These are phyloP conservation scores for Penicillium daleae DNA, from an alignment of 495 filamentous ascomycete genomes.

Conservation along the genomic window DNA sequence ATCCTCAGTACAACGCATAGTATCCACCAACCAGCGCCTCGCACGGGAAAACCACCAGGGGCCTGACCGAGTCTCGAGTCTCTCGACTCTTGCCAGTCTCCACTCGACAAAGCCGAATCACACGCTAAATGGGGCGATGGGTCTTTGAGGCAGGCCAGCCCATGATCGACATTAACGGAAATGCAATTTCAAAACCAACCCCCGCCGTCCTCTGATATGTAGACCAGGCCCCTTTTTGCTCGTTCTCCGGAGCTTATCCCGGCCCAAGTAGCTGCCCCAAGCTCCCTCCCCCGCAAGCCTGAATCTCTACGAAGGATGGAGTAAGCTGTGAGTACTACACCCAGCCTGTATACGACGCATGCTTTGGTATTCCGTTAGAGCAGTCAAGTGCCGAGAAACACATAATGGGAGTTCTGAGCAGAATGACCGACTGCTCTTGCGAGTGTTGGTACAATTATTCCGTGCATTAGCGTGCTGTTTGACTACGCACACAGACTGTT, in stretches of 20 bases:
- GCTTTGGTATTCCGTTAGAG: not conserved
- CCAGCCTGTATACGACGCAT: not conserved
- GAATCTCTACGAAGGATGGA: not conserved
- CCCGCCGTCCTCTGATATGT: not conserved
- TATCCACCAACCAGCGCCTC: not conserved
- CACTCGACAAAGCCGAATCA: constrained; percentile 25
- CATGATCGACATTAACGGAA: constrained; percentile 18
- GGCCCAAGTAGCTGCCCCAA: not conserved
- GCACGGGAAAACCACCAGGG: not conserved
- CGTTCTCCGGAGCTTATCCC: not conserved
- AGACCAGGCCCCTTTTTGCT: not conserved
- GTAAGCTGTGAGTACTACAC: not conserved
- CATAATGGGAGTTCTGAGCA: too few relatives aligned
- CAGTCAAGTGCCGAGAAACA: not conserved
- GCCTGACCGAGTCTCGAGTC: constrained; percentile 19
- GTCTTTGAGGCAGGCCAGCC: constrained; percentile 17
- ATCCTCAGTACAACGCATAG: not conserved
- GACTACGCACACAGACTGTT: not conserved
- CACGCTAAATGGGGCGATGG: constrained; percentile 28
- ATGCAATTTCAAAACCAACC: constrained; percentile 11
- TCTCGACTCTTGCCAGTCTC: constrained; percentile 27
- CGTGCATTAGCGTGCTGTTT: not conserved
- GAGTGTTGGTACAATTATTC: not conserved
- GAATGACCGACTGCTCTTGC: too few relatives aligned
- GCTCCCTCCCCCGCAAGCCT: not conserved